Conservation (phyloP, 805 yeast genomes). For the Wickerhamomyces xylosicus region DNA sequence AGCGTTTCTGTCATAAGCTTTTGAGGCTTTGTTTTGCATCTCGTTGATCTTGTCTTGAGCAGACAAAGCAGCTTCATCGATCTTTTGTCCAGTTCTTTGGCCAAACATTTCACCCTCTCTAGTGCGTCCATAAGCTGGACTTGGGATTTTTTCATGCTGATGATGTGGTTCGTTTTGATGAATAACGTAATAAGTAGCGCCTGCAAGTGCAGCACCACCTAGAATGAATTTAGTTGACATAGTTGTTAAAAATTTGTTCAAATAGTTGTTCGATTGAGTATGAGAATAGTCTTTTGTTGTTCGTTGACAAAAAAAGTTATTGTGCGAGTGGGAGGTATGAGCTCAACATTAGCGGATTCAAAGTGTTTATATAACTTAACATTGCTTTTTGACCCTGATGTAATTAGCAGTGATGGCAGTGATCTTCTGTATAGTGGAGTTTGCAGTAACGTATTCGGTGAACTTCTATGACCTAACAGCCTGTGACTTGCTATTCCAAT, state of each 20-base stretch:
- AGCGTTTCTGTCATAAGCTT: constrained; percentile 10
- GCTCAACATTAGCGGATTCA: neutral
- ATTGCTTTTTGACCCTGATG: neutral
- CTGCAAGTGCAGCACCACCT: constrained; percentile 18
- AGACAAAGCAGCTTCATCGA: constrained; percentile 14
- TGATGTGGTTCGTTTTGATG: constrained; percentile 5
- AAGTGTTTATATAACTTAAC: neutral
- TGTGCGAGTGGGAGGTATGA: no score
- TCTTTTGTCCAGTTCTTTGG: constrained; percentile 15
- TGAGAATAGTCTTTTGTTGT: no score
- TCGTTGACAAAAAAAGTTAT: no score
- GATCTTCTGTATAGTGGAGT: no score
- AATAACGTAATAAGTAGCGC: constrained; percentile 17
- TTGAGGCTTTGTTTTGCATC: constrained; percentile 12
- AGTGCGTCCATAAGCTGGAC: constrained; percentile 6
- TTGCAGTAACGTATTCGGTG: no score
- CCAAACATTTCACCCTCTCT: constrained; percentile 10
- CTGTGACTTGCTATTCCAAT: neutral
- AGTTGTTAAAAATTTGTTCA: neutral
- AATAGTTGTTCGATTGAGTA: no score
- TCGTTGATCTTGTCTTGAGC: constrained; percentile 10
- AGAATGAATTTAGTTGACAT: constrained; percentile 10
- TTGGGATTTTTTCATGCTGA: neutral
- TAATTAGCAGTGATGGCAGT: no score
- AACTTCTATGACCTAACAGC: no score